phyloP scores from a whole-genome alignment of 805 yeast species.

The Cyberlindnera mississippiensis region DNA sequence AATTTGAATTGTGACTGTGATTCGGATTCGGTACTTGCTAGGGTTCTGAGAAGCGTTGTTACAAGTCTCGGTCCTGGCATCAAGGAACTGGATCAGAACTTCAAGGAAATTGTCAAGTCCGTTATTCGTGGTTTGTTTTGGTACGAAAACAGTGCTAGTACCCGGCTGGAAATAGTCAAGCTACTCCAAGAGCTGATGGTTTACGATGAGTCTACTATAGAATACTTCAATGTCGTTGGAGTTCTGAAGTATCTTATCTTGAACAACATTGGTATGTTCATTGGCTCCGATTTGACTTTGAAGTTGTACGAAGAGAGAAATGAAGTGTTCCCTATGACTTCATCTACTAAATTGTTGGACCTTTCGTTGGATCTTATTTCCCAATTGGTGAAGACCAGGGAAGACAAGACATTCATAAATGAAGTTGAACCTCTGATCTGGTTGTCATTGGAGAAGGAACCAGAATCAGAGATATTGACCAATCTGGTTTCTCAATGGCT shows the following conservation, averaged over 20 bases:
- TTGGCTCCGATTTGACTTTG: conserved; percentile 27
- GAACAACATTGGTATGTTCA: conserved; percentile 30
- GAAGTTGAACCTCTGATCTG: conserved; percentile 54
- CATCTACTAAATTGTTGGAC: conserved; percentile 37
- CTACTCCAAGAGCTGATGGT: conserved; percentile 44
- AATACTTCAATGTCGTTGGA: conserved; percentile 27
- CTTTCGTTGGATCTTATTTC: conserved; percentile 53
- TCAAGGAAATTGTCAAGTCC: conserved; percentile 34
- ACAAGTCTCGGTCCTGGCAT: conserved; percentile 58
- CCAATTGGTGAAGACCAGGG: conserved; percentile 54
- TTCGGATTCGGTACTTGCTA: conserved; percentile 41
- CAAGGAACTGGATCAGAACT: conserved; percentile 27
- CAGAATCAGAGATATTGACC: conserved; percentile 40
- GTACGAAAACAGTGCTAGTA: conserved; percentile 31
- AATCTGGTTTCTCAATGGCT: conserved; percentile 58
- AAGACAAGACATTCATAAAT: conserved; percentile 39
- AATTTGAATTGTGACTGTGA: conserved; percentile 46
- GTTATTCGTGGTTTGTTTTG: conserved; percentile 32
- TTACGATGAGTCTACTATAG: conserved; percentile 39
- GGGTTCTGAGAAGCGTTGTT: conserved; percentile 42
- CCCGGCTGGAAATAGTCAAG: conserved; percentile 36
- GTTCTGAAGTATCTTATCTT: conserved; percentile 31
- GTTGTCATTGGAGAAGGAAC: conserved; percentile 49
- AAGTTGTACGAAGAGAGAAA: conserved; percentile 38
- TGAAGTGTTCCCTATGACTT: conserved; percentile 42